Conservation (phyloP, 441 rosid genomes). For the Biscutella laevigata region DNA sequence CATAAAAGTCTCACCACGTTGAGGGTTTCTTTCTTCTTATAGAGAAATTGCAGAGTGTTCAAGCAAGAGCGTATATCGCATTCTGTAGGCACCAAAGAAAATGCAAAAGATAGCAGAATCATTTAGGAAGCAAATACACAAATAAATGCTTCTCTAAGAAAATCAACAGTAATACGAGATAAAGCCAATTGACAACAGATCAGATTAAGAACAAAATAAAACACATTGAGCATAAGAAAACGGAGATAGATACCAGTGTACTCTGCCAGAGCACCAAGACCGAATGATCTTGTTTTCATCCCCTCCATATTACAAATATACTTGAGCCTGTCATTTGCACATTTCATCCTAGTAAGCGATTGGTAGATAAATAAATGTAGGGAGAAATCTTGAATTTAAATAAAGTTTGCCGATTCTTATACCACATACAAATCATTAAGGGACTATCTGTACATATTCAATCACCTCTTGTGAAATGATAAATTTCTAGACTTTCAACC, state of each 20-base stretch:
- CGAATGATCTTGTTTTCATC: constrained; percentile 75
- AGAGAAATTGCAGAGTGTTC: constrained; percentile 95
- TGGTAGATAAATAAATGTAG: background rate
- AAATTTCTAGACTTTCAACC: background rate
- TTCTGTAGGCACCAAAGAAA: constrained; percentile 40
- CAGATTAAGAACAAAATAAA: constrained; percentile 6
- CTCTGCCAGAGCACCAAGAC: constrained; percentile 76
- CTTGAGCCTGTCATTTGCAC: constrained; percentile 54
- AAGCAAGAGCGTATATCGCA: constrained; percentile 95
- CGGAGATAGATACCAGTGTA: constrained; percentile 61
- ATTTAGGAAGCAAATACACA: constrained; percentile 4
- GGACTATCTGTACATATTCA: background rate
- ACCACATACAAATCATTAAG: constrained; percentile 1
- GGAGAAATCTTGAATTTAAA: constrained; percentile 1
- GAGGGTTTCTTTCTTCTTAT: constrained; percentile 77
- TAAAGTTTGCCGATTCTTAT: background rate
- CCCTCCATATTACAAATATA: constrained; percentile 83
- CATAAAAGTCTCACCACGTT: constrained; percentile 54
- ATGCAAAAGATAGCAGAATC: constrained; percentile 16
- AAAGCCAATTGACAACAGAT: constrained; percentile 6
- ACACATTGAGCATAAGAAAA: too few species aligned
- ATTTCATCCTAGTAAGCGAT: constrained; percentile 10
- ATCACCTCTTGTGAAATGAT: constrained; percentile 3
- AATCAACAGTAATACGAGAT: background rate
- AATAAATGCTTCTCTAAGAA: background rate